phyloP scores from a whole-genome alignment of 495 filamentous ascomycete genomes.

The Chaetomidium leptoderma region DNA sequence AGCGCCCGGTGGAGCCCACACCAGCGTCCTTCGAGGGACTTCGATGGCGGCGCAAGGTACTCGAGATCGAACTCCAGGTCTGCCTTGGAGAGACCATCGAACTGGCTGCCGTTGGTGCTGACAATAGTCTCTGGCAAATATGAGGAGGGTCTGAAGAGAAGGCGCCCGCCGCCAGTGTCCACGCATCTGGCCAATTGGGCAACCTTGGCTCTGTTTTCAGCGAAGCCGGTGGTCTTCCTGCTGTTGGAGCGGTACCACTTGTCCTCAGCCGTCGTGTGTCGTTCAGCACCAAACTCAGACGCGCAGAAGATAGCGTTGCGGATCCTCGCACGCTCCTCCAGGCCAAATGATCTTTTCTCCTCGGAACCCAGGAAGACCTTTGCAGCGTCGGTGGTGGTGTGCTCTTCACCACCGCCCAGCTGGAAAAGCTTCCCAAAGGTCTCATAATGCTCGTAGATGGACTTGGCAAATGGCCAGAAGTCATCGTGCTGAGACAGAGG shows the following conservation, averaged over 20 bases:
- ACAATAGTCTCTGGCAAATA: background rate
- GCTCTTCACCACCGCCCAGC: background rate
- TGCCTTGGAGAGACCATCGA: background rate
- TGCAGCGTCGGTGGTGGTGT: background rate
- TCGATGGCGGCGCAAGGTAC: background rate
- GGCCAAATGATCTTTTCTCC: background rate
- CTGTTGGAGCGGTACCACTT: background rate
- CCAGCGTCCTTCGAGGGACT: constrained; percentile 3
- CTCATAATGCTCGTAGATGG: background rate
- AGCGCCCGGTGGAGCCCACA: constrained; percentile 18
- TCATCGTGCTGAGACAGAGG: constrained; percentile 48
- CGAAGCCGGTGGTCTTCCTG: constrained; percentile 5
- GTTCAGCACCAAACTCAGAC: constrained; percentile 52
- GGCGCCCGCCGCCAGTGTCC: background rate
- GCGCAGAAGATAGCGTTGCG: constrained; percentile 47
- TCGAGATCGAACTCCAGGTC: constrained; percentile 7
- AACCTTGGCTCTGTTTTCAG: background rate
- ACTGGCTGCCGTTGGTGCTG: constrained; percentile 6
- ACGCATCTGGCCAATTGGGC: constrained; percentile 1
- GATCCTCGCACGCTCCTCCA: constrained; percentile 43
- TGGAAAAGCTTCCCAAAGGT: background rate
- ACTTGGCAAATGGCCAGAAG: constrained; percentile 32
- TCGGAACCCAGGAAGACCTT: background rate
- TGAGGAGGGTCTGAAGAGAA: background rate
- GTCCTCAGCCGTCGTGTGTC: constrained; percentile 30